Base-by-base conservation (phyloP, 2,329 filamentous ascomycete species). In the Stromatinia cepivora region DNA sequence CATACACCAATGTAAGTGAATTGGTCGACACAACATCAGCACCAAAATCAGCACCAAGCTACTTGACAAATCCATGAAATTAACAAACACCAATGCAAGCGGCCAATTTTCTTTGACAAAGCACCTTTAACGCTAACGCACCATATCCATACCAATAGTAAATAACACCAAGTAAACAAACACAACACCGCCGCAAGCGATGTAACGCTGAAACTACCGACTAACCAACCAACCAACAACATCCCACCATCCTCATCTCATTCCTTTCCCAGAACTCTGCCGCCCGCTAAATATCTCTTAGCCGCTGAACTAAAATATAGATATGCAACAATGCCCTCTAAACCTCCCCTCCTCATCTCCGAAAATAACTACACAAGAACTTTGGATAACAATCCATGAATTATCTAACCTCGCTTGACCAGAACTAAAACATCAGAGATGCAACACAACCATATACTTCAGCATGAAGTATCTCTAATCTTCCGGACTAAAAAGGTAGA, bases 101-200 rank as follows among this genome's bases (percentile, higher is more conserved):
- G 7, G 15, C 31, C 28, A 22, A 54, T 20, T 31, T 25, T 31
- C 39, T 42, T 42, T 42, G 13, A 17, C 39, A 20, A 54, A 34
- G 6, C 8, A 31, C 22, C 17, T 20, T 1, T 42, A 54, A 10
- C 15, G 15, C 20, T 11, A 34, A 54, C 15, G 5, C 28, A 31
- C 25, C 15, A 54, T 8, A 25, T 57, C 1, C 34, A 8, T n/a
- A 34, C 31, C 34, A 22, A 22, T 22, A 9, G 8, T 22, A 56
- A 13, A 20, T 22, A 56, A n/a, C 31, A 56, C 31, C 53, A 56
- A 36, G 22, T 56, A 36, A 56, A 56, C 53, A 56, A 39, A 58
- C 39, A 34, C 54, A 25, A 36, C 8, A 22, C 58, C 58, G 25
- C 58, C 42, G 28, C 42, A 62, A 62, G 58, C 42, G 58, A n/a